Evolutionary conservation across 2,329 filamentous ascomycete species (phyloP), one percentile per base, ranked within the genome.

Genomic region (Aspergillus persii): DNA sequence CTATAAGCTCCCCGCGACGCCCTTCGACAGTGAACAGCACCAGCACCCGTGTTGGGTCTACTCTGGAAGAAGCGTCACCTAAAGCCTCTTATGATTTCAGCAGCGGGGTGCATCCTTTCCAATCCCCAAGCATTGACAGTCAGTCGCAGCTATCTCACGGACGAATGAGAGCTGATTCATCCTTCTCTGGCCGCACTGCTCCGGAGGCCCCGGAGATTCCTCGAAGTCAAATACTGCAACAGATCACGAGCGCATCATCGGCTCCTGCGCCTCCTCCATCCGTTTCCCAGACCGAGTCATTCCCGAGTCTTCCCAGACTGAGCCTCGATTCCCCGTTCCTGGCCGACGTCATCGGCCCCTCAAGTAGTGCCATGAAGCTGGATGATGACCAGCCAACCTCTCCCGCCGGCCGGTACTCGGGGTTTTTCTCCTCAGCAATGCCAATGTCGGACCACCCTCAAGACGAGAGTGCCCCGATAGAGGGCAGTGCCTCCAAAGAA

Each of bases 341-440:
- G 5, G 68, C 69, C n/a, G 74, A 78, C 44, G 63, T 79, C 12
- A 72, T 78, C 29, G 67, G 68, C 18, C 69, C 74, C 26, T 69
- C 74, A 0, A 63, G 69, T 8, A 62, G 60, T 60, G 63, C 68
- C 57, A 56, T 60, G 57, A 50, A 54, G 12, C 58, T 63, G 36
- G 64, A 65, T 12, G 70, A 71, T 11, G 66, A 69, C 26, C 64
- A 66, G 5, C 72, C 73, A 2, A 58, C 68, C 4, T 72, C 74
- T 6, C 74, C 77, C 73, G 59, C 80, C 33, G 80, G 81, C 44
- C 86, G 88, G 47, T 89, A 85, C 67, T 93, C 90, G 0, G 90
- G 89, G 4, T 79, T 96, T 26, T 96, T 96, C 79, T 91, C 91
- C 61, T 96, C 92, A 0, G 92, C 92, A 4, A 84, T 96, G 72